Evolutionary conservation across 2,329 filamentous ascomycete species (phyloP), one percentile per base, ranked within the genome.

Genomic region (Penicillium sp.): DNA sequence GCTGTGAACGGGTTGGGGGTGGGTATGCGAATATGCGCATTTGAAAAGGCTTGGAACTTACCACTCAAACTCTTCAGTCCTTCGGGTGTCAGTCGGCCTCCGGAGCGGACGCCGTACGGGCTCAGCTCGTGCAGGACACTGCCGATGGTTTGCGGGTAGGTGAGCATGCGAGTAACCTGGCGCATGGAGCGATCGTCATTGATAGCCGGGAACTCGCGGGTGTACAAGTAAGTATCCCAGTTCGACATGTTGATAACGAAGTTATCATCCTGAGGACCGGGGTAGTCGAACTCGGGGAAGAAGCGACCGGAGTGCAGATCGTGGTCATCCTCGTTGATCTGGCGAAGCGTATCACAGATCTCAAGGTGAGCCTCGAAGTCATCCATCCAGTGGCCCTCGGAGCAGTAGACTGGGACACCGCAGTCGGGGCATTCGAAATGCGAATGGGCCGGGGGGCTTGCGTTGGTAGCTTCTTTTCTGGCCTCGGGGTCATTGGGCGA

Each of bases 271-370:
- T 97, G 92, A 51, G 87, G 82, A 13, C 89, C 90, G 0, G 94
- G 92, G 69, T 96, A 96, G 58, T 92, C 86, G 68, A 96, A 97
- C 73, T 99, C 95, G 13, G 90, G 88, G 75, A 99, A 99, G 73
- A 91, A 89, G 27, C 94, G 85, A 3, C 94, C 94, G 16, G 91
- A 96, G 47, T 89, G 83, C 62, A 99, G 77, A 72, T 99, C 94
- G 70, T 99, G 95, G 65, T 99, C 94, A 69, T 99, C 94, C 77
- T 99, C 94, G 65, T 99, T 99, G 75, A 96, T 93, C 75, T 97
- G 89, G 61, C 89, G 83, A 53, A 99, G 78, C 0, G 90, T 90
- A 67, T 99, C 93, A 73, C 94, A 99, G 34, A 99, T 87, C 69
- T 97, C 85, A 57, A 99, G 74, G 74, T 99, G 94, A 16, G 87